Percentiles rank a stretch among this genome's conserved stretches.
Evolutionary conservation across 2,329 filamentous ascomycete species (phyloP).

Genomic region (Botrytis deweyae): DNA sequence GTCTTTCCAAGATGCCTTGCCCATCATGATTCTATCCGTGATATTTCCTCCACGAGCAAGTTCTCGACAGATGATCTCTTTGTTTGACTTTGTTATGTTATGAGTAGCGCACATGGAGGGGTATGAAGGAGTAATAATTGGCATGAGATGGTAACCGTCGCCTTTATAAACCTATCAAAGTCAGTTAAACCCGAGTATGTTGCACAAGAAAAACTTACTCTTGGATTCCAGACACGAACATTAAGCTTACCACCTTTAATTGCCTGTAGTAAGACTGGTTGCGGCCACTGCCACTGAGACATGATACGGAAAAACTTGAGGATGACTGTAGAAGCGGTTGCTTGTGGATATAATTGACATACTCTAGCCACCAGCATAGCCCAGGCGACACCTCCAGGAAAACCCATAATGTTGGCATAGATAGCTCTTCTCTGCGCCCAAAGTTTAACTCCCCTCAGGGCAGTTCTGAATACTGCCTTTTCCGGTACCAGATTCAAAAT

Average conservation of each 20-base stretch:
- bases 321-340: conserved; percentile 83
- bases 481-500: conserved; percentile 88
- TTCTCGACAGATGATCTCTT: conserved; percentile 79
- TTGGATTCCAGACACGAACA: conserved; percentile 92
- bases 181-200: conserved; percentile 30
- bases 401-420: conserved; percentile 95
- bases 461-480: conserved; percentile 82
- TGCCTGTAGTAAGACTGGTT: conserved; percentile 84
- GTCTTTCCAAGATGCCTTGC: conserved; percentile 78
- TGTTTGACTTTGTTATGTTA: conserved; percentile 86
- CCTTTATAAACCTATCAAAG: conserved; percentile 27
- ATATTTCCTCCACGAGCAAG: conserved; percentile 75
- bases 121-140: conserved; percentile 95
- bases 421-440: conserved; percentile 93
- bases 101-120: conserved; percentile 98
- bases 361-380: conserved; percentile 95
- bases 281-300: conserved; percentile 88
- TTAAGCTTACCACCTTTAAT: conserved; percentile 80
- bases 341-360: conserved; percentile 93
- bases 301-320: conserved; percentile 94
- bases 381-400: conserved; percentile 95
- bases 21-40: conserved; percentile 74
- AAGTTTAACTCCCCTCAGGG: conserved; percentile 87
- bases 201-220: conserved; percentile 51
- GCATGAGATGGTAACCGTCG: conserved; percentile 90